These are phyloP conservation scores for Drechslerella stenobrocha DNA, from an alignment of 2,329 filamentous ascomycete genomes.

Conservation along the genomic window DNA sequence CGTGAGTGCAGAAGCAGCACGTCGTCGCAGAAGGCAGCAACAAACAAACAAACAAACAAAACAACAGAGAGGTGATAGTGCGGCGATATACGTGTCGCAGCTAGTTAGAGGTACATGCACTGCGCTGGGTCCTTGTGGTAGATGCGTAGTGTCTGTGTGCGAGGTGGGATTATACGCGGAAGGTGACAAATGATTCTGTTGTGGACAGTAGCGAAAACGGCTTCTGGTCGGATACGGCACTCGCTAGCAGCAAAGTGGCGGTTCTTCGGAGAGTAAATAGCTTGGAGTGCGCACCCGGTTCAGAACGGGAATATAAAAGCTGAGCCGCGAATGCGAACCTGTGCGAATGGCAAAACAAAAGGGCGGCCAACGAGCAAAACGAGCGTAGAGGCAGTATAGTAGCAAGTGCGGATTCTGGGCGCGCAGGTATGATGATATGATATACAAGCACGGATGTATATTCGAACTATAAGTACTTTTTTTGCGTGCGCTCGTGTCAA, in stretches of 20 bases:
- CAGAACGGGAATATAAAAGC: conserved; percentile 46
- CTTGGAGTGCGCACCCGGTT: conserved; percentile 44
- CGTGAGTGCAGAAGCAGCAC: neutral
- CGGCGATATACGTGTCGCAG: neutral
- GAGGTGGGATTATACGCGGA: conserved; percentile 32
- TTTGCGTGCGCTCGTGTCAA: conserved; percentile 32
- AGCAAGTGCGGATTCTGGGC: neutral
- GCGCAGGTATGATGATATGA: conserved; percentile 1
- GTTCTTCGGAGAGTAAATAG: conserved; percentile 34
- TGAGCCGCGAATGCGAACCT: conserved; percentile 27
- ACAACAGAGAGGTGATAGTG: neutral
- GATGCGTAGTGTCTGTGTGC: neutral
- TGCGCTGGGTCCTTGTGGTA: neutral
- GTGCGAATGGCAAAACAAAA: conserved; percentile 25
- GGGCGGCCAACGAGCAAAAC: conserved; percentile 6
- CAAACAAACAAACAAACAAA: conserved; percentile 25
- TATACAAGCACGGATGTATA: conserved; percentile 6
- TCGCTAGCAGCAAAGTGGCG: conserved; percentile 41
- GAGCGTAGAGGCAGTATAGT: neutral
- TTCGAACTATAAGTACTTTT: conserved; percentile 1
- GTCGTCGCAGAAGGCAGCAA: conserved; percentile 4
- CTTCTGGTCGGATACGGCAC: conserved; percentile 22
- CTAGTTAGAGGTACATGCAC: neutral
- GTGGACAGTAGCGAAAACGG: conserved; percentile 13
- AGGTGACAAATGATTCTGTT: conserved; percentile 45